Base-by-base conservation (phyloP, 768 basidiomycete genomes). In the Dioszegia hungarica region DNA sequence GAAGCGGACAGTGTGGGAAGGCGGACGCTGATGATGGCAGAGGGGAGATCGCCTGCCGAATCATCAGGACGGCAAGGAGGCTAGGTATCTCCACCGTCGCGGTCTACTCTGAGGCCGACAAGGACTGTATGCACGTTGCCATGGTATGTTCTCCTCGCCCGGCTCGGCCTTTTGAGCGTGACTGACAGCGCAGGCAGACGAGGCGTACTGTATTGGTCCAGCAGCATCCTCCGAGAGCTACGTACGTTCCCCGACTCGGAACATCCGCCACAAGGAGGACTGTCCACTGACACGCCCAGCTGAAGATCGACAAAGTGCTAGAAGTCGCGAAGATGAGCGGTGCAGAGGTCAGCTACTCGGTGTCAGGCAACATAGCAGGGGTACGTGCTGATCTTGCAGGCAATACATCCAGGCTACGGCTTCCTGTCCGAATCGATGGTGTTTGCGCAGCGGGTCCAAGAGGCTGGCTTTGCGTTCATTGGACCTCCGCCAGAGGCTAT, bases 11-110 rank as follows among this genome's bases (percentile, higher is more conserved):
- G 24, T 36, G 29, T n/a, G 9, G n/a, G 17, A 44, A 38, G 19
- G 45, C 38, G 55, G 43, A 61, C 17, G 15, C 5, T 31, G n/a
- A n/a, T n/a, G n/a, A n/a, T n/a, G n/a, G 0, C 36, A 94, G 91
- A 75, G 92, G 92, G 44, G 92, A 97, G 77, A 97, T 97, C 61
- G 91, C 92, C 5, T 95, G 93, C 75, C 86, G 92, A 19, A 89
- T 97, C 40, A 94, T 94, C 54, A 85, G 88, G 24, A 94, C 92
- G 0, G 89, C 90, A 2, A 84, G 81, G 75, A 88, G 87, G 70
- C 79, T 95, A 3, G 92, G 93, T 0, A 86, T 95, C 73, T 86
- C 83, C 80, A 91, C 89, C 0, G 92, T 95, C 15, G 91, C 91
- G 0, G 88, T 97, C 6, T 95, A 87, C 72, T 90, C 88, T 59